Conservation (phyloP, 129 eudicot genomes). For the Helianthus tuberosus region DNA sequence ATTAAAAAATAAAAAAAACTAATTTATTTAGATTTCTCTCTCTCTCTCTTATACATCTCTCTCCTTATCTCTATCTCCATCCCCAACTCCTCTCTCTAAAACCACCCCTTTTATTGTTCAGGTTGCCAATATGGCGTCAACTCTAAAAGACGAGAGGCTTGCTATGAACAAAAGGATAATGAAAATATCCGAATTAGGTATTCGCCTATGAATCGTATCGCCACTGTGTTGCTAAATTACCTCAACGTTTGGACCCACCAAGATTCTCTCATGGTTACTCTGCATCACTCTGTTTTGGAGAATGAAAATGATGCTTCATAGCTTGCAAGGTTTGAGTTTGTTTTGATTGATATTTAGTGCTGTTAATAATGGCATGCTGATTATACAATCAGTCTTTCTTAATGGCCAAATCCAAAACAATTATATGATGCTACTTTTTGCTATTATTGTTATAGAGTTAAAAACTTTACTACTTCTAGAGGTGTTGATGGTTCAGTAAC, state of each 20-base stretch:
- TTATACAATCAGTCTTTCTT: conserved; percentile 8
- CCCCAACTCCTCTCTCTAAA: no score
- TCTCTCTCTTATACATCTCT: no score
- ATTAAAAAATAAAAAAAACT: no score
- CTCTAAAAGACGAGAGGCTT: conserved; percentile 57
- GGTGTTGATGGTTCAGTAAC: no score
- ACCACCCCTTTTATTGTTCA: no score
- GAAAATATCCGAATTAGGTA: conserved; percentile 82
- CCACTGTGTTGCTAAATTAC: conserved; percentile 9
- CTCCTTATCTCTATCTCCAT: no score
- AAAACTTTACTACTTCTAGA: neutral
- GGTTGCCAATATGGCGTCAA: conserved; percentile 92
- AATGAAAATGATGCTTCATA: conserved; percentile 20
- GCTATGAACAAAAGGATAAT: conserved; percentile 55
- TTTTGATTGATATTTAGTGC: conserved; percentile 2
- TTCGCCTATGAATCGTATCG: conserved; percentile 45
- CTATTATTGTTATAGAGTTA: neutral
- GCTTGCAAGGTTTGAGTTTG: conserved; percentile 14
- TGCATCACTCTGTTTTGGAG: conserved; percentile 8
- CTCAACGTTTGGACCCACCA: neutral
- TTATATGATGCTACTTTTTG: neutral
- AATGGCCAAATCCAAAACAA: neutral
- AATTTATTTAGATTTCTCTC: no score
- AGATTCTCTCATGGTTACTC: conserved; percentile 3
- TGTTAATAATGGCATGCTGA: conserved; percentile 31